Evolutionary conservation across 257 asterid species (phyloP), one percentile per base, ranked within the genome.

Genomic region (Penstemon davidsonii): DNA sequence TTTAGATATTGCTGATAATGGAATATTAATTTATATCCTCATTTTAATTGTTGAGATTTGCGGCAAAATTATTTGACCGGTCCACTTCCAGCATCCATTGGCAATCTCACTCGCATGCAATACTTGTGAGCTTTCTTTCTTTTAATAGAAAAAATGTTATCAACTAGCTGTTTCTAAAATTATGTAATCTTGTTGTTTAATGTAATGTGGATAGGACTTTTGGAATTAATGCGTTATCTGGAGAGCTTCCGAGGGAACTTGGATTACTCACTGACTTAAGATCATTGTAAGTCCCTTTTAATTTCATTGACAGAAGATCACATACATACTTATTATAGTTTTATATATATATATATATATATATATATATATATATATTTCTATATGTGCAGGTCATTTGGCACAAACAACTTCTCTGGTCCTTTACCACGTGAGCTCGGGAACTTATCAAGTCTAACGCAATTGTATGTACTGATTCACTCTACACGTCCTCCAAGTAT

Each of bases 341-440:
- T n/a, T n/a, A n/a, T n/a, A n/a, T n/a, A n/a, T n/a, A n/a, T n/a
- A n/a, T n/a, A n/a, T n/a, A n/a, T n/a, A n/a, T n/a, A n/a, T n/a
- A n/a, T n/a, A n/a, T n/a, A n/a, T n/a, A n/a, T 25, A 38, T 39
- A 15, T 46, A 44, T 44, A 42, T 52, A 10, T 64, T 54, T 68
- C 47, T 19, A 44, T 8, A 53, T 61, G 36, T 62, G 57, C 85
- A 91, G 96, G 69, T 45, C 69, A 15, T 64, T 89, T 19, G 46
- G 83, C 67, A 75, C 85, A 52, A 87, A 92, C 80, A 87, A 84
- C 81, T 87, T 92, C 80, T 85, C 96, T 64, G 96, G 96, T 33
- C 74, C 95, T 74, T 74, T 92, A 60, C 98, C 95, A 62, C 38
- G 80, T 19, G 88, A 77, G 72, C 85, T 92, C 40, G 98, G 98